Conservation (phyloP, 164 flowering plant genomes). For the Kalanchoe fedtschenkoi region DNA sequence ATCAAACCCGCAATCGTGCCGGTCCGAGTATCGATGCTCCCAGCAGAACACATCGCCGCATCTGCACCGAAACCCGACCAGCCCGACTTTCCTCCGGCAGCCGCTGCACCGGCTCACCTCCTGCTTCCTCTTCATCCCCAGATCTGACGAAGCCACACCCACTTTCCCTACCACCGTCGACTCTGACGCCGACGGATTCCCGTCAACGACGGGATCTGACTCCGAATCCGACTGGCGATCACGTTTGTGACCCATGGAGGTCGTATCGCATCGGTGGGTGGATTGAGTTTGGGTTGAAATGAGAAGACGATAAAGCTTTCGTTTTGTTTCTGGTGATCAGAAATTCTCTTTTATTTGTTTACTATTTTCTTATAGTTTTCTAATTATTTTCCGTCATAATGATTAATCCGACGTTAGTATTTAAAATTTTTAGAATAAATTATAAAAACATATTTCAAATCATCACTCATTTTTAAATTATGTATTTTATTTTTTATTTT, state of each 20-base stretch:
- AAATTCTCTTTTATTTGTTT: neutral
- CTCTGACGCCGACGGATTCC: neutral
- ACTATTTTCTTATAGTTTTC: neutral
- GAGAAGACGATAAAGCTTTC: neutral
- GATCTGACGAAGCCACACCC: neutral
- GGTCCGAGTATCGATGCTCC: constrained; percentile 24
- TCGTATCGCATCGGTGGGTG: neutral
- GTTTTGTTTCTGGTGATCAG: neutral
- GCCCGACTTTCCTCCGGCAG: constrained; percentile 25
- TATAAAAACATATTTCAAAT: no score
- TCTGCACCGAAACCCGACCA: constrained; percentile 28
- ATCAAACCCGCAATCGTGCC: constrained; percentile 22
- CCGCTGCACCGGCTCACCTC: constrained; percentile 16
- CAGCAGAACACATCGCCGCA: constrained; percentile 25
- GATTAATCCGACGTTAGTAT: neutral
- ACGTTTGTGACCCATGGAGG: neutral
- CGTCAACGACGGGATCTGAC: neutral
- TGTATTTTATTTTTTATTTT: no score
- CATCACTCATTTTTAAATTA: no score
- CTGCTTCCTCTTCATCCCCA: constrained; percentile 3
- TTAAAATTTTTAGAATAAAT: no score
- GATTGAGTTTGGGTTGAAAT: neutral
- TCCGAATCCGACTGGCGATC: neutral
- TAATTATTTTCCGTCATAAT: neutral
- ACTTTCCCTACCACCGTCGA: neutral